Base-by-base conservation (phyloP, 2,329 filamentous ascomycete species). In the Colletotrichum sp. region DNA sequence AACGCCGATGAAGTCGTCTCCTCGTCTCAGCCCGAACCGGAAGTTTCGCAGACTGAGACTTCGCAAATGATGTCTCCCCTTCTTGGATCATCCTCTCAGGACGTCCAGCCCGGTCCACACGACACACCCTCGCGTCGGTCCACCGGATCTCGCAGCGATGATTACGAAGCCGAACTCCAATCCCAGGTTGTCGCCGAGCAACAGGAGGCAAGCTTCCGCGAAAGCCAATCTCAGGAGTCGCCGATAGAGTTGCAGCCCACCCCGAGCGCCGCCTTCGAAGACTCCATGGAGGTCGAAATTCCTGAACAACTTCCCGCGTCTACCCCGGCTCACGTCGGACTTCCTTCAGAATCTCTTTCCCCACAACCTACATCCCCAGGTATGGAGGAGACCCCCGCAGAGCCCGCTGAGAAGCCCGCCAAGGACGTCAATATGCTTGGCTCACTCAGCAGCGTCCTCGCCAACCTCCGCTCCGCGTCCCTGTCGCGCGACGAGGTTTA, bases 401-500 rank as follows among this genome's bases (percentile, higher is more conserved):
- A 8, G 43, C n/a, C 43, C 43, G 65, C 82, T 77, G 81, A 84
- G 66, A 80, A 82, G 75, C 81, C 85, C 75, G 81, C 84, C 52
- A 82, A 86, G 30, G 82, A 87, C 77, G 80, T 52, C 24, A n/a
- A 10, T 36, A 92, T 94, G 75, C 86, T 92, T 76, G 83, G 83
- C 75, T 86, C 88, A 48, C 87, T 94, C 58, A 88, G 85, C 76
- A 86, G 85, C 24, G 87, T 94, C 1, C 83, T 97, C 28, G 87
- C 88, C 24, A 89, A 92, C 77, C 87, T 96, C 73, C 90, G 89
- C 70, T 85, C 85, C 32, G 87, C 92, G 26, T 87, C 90, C 18
- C 84, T 97, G 56, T 91, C 91, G 18, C 88, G 91, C 13, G 87
- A 90, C 13, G 92, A 95, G 76, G 91, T 95, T 69, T 89, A 92